Conservation (phyloP, 345 rosid species). For the Citrus glauca region DNA sequence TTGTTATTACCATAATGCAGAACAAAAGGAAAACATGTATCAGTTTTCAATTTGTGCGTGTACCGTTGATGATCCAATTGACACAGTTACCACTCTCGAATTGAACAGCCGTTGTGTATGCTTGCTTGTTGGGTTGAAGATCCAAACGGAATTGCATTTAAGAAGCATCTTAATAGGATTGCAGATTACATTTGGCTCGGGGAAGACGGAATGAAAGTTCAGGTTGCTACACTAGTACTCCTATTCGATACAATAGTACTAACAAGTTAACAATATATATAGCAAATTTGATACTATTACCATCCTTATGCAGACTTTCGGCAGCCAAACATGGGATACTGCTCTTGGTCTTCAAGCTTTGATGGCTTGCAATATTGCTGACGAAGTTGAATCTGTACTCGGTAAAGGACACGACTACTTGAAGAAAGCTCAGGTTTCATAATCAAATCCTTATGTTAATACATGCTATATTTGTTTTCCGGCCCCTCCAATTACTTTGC, state of each 20-base stretch:
- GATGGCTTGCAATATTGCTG: slow-evolving; percentile 45
- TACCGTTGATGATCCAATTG: background rate
- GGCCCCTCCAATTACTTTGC: background rate
- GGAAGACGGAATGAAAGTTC: slow-evolving; percentile 96
- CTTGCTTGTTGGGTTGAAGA: slow-evolving; percentile 46
- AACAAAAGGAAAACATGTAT: background rate
- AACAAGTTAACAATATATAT: too few species aligned
- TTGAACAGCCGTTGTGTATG: slow-evolving; percentile 32
- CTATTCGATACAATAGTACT: background rate
- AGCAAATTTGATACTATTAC: background rate
- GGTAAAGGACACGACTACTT: slow-evolving; percentile 70
- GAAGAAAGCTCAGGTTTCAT: slow-evolving; percentile 67
- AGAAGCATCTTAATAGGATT: slow-evolving; percentile 77
- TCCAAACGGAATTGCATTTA: slow-evolving; percentile 45
- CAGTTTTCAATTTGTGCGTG: background rate
- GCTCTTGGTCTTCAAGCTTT: slow-evolving; percentile 73
- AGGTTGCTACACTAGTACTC: slow-evolving; percentile 28
- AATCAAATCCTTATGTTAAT: background rate
- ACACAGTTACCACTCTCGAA: slow-evolving; percentile 15
- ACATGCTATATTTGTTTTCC: too few species aligned
- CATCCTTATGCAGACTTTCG: slow-evolving; percentile 49
- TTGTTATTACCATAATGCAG: background rate
- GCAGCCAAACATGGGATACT: slow-evolving; percentile 86
- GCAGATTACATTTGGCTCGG: slow-evolving; percentile 85
- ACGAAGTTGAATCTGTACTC: slow-evolving; percentile 53